phyloP scores from a whole-genome alignment of 1,284 basidiomycete genomes.

The Coriolopsis trogii region DNA sequence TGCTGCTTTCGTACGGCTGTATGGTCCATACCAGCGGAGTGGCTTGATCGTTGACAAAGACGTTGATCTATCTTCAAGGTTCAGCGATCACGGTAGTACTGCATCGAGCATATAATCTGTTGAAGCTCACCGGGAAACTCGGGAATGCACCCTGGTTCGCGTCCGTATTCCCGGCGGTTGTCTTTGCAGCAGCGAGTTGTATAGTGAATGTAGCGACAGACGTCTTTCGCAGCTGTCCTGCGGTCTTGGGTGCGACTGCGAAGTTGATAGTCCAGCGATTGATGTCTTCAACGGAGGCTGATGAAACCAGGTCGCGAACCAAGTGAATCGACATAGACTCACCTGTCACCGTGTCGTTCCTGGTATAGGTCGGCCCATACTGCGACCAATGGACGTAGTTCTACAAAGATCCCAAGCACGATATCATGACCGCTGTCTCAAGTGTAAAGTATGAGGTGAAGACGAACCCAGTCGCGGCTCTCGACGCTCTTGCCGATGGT shows the following conservation, averaged over 20 bases:
- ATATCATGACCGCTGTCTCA: neutral
- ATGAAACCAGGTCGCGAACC: neutral
- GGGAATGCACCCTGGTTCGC: constrained; percentile 25
- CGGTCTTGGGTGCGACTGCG: constrained; percentile 16
- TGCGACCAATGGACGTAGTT: constrained; percentile 35
- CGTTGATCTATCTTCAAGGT: constrained; percentile 16
- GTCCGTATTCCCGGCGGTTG: constrained; percentile 36
- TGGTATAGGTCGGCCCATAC: constrained; percentile 21
- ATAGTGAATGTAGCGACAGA: constrained; percentile 31
- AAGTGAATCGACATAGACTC: neutral
- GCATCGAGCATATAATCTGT: neutral
- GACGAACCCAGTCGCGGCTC: constrained; percentile 24
- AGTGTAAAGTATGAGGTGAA: neutral
- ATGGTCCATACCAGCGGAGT: constrained; percentile 21
- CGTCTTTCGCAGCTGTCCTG: neutral
- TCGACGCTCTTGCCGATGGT: constrained; percentile 31
- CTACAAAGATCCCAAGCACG: constrained; percentile 6
- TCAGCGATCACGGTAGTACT: neutral
- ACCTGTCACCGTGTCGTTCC: constrained; percentile 25
- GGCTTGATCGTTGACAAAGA: constrained; percentile 16
- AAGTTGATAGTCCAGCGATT: constrained; percentile 35
- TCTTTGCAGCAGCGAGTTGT: constrained; percentile 32
- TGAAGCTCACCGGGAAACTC: constrained; percentile 16
- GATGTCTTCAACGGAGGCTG: constrained; percentile 13
- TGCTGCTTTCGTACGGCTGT: constrained; percentile 21